A percentile compares a stretch with the other conserved stretches of the same genome.
Evolutionary conservation across 106 monocot genomes (phyloP).

Genomic region (Dendrobium catenatum): DNA sequence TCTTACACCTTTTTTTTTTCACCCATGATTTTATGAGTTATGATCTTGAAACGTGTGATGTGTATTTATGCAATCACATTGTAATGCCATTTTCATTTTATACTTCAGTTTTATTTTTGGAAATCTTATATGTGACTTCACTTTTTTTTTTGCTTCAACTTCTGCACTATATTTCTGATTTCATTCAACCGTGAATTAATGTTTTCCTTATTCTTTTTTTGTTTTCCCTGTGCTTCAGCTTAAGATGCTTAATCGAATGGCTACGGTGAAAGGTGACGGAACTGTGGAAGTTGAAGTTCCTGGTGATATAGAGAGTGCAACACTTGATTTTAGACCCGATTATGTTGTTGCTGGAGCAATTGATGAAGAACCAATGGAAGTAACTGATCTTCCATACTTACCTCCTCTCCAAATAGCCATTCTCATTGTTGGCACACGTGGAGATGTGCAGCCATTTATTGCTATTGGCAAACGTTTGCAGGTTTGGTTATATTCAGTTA

Average conservation of each 20-base stretch:
- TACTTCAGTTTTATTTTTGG: not conserved
- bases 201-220: constrained; percentile 2
- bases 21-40: not conserved
- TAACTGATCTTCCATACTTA: constrained; percentile 43
- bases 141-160: not conserved
- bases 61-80: not conserved
- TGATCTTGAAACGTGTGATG: not conserved
- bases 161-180: not conserved
- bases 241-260: constrained; percentile 80
- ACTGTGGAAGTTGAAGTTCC: constrained; percentile 83
- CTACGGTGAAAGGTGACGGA: constrained; percentile 82
- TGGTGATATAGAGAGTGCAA: constrained; percentile 37
- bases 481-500: constrained; percentile 28
- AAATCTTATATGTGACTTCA: not conserved
- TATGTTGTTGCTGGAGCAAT: constrained; percentile 28
- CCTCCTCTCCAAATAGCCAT: constrained; percentile 93
- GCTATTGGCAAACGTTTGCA: constrained; percentile 94
- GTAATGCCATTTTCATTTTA: not conserved
- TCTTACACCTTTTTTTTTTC: not conserved
- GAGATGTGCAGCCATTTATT: constrained; percentile 98
- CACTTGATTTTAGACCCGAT: constrained; percentile 30
- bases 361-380: constrained; percentile 50
- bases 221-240: constrained; percentile 36
- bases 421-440: constrained; percentile 96
- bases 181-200: not conserved